A percentile compares a stretch with the other conserved stretches of the same genome.
phyloP scores from a whole-genome alignment of 345 rosid species.

The Toxicodendron radicans region DNA sequence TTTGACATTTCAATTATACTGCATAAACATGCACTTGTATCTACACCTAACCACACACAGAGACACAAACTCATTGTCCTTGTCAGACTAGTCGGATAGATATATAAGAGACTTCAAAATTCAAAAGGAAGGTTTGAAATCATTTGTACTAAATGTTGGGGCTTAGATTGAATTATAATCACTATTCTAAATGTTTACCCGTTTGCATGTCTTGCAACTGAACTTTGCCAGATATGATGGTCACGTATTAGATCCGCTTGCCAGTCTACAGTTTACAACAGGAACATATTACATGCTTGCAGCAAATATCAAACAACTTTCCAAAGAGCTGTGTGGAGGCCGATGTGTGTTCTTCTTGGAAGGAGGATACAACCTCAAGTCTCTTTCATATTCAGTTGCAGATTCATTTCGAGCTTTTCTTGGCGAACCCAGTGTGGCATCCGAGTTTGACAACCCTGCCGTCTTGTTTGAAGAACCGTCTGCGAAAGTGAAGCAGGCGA shows the following conservation, averaged over 20 bases:
- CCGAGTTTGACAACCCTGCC: constrained; percentile 76
- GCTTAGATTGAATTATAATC: background rate
- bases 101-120: background rate
- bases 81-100: background rate
- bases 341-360: constrained; percentile 90
- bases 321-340: constrained; percentile 79
- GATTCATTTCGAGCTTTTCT: constrained; percentile 86
- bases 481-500: constrained; percentile 66
- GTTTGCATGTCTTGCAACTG: background rate
- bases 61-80: background rate
- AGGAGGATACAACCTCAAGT: constrained; percentile 91
- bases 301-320: constrained; percentile 71
- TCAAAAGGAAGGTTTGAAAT: background rate
- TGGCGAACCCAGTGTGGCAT: constrained; percentile 74
- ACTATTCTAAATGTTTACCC: background rate
- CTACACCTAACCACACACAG: background rate
- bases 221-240: constrained; percentile 66
- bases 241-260: constrained; percentile 89
- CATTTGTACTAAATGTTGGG: background rate
- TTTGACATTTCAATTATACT: background rate
- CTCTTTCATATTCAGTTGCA: constrained; percentile 81
- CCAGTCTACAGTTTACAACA: constrained; percentile 81
- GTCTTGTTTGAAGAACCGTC: constrained; percentile 83
- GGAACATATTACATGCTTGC: constrained; percentile 79
- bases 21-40: background rate